These are phyloP conservation scores for Astrothelium subdiscretum DNA, from an alignment of 495 filamentous ascomycete species.

Conservation along the genomic window DNA sequence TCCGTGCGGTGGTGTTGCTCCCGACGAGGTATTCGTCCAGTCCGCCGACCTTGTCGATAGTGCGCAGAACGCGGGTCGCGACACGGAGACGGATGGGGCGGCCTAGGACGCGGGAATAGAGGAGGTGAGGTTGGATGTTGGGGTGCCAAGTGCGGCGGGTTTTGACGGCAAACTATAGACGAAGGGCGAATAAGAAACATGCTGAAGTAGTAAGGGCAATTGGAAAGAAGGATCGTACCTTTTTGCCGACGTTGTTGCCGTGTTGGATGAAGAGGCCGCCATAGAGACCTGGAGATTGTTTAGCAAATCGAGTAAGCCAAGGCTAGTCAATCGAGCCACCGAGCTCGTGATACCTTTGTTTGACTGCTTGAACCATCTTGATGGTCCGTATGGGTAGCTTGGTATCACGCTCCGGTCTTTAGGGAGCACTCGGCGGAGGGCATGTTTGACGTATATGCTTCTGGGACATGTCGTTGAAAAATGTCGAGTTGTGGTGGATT, in stretches of 20 bases:
- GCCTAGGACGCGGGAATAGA: constrained; percentile 58
- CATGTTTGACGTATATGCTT: neutral
- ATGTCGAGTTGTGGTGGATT: neutral
- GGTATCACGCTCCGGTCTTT: constrained; percentile 34
- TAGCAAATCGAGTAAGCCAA: neutral
- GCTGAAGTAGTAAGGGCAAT: no score
- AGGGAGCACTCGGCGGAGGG: neutral
- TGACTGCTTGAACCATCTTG: constrained; percentile 70
- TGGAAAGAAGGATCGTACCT: constrained; percentile 50
- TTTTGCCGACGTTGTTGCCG: constrained; percentile 83
- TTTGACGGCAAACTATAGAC: constrained; percentile 58
- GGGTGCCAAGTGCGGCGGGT: constrained; percentile 78
- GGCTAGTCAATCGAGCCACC: neutral
- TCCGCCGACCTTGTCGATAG: constrained; percentile 76
- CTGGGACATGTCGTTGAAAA: neutral
- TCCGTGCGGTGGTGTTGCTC: constrained; percentile 47
- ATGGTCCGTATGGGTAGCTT: constrained; percentile 74
- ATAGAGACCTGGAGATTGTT: constrained; percentile 48
- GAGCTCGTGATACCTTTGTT: constrained; percentile 72
- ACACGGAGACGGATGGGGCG: constrained; percentile 60
- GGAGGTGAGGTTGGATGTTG: constrained; percentile 67
- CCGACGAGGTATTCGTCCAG: constrained; percentile 84
- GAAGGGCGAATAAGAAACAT: no score
- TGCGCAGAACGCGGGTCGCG: constrained; percentile 65
- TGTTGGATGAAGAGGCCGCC: constrained; percentile 36